Percentiles rank a stretch among this genome's conserved stretches.
These are phyloP conservation scores for Tricharina praecox DNA, from an alignment of 495 filamentous ascomycete species.

Conservation along the genomic window DNA sequence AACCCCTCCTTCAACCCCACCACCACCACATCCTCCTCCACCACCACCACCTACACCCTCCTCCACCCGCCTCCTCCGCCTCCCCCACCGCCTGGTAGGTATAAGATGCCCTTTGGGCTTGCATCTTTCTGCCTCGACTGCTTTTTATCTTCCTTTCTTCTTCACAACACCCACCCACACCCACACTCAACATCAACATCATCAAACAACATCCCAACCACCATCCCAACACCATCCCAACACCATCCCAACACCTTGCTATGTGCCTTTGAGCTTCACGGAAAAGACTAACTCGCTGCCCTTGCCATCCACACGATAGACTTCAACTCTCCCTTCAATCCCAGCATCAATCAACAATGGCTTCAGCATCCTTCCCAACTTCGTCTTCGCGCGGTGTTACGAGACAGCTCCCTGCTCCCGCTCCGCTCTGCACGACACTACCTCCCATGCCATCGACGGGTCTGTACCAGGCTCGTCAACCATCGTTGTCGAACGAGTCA, in stretches of 20 bases:
- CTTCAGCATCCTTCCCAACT: conserved; percentile 6
- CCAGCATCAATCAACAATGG: conserved; percentile 3
- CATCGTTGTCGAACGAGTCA: conserved; percentile 3
- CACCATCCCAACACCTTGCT: neutral
- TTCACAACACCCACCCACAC: neutral
- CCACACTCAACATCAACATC: too few species aligned
- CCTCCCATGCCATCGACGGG: conserved; percentile 2
- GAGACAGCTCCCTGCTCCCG: conserved; percentile 5
- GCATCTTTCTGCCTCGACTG: neutral
- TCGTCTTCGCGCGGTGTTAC: conserved; percentile 8
- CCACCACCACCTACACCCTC: too few species aligned
- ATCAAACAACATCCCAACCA: too few species aligned
- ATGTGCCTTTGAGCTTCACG: conserved; percentile 1
- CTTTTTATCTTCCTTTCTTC: conserved; percentile 1
- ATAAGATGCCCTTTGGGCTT: neutral
- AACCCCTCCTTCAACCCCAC: too few species aligned
- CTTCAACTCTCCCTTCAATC: neutral
- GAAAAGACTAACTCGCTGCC: neutral
- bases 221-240: neutral
- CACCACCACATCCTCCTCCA: too few species aligned
- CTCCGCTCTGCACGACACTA: conserved; percentile 4
- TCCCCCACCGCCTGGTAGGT: too few species aligned
- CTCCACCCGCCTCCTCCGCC: too few species aligned
- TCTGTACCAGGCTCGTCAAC: neutral
- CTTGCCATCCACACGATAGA: neutral